Base-by-base conservation (phyloP, 768 basidiomycete genomes). In the Boletus rubropictus region DNA sequence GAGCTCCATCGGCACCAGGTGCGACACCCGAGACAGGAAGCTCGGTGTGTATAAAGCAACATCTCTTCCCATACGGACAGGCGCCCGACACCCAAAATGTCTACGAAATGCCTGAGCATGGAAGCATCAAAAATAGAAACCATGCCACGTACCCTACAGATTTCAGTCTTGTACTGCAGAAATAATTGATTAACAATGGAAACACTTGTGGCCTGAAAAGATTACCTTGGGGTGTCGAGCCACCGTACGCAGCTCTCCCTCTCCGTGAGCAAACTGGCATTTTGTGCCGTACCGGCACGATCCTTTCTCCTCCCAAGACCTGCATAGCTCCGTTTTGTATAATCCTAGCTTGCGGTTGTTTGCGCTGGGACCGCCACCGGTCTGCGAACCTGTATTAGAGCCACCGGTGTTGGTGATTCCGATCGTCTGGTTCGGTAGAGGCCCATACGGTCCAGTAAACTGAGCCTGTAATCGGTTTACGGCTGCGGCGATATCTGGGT, bases 31-130 rank as follows among this genome's bases (percentile, higher is more conserved):
- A 72, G 37, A 75, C 72, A 15, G 89, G 86, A 37, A 89, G 73
- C 59, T 88, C 89, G 2, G 90, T 92, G 60, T 93, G 90, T 58
- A 93, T 92, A 76, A 93, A 93, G 71, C 90, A 93, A 67, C 90
- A 93, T 47, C 90, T 72, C 67, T 91, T 91, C 44, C 91, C 90
- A 55, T 93, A 93, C 0, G 90, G 90, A 62, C 90, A 93, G 15
- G 90, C 89, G 22, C 90, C 90, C 39, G 89, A 91, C 11, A 92
- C 85, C 88, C 90, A 93, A 74, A 93, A 93, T 7, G 90, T 93
- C 84, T 90, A 57, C 9, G 32, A 21, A 49, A 22, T 5, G 28
- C 59, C 39, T 54, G 48, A 54, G 48, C 29, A 54, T 44, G 29
- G 20, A 6, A 20, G 5, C 5, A 22, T 29, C 25, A 42, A 42